These are phyloP conservation scores for Mycena polygramma DNA, from an alignment of 768 basidiomycete species.

Conservation along the genomic window DNA sequence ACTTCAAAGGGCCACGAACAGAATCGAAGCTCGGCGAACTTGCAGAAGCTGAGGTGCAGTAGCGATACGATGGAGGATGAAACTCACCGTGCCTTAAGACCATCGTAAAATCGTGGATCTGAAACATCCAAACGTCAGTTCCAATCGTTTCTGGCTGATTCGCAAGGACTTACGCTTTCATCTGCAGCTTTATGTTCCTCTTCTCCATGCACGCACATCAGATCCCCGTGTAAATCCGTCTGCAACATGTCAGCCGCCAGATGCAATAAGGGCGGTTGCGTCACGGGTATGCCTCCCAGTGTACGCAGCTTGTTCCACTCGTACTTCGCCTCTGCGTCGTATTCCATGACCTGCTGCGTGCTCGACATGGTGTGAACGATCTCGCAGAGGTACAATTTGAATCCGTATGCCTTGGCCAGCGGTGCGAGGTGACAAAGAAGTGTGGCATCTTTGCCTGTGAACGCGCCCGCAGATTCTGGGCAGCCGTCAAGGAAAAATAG, in stretches of 20 bases:
- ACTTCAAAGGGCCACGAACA: too few species aligned
- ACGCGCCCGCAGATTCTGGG: background rate
- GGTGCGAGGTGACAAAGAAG: constrained; percentile 22
- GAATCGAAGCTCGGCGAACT: too few species aligned
- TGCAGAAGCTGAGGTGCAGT: too few species aligned
- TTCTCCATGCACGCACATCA: too few species aligned
- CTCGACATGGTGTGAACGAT: constrained; percentile 9
- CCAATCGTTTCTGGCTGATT: too few species aligned
- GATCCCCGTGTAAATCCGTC: too few species aligned
- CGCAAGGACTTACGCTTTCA: too few species aligned
- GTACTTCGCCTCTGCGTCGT: constrained; percentile 2
- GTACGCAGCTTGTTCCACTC: constrained; percentile 5
- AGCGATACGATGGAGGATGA: too few species aligned
- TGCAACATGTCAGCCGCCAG: background rate
- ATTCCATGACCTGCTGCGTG: background rate
- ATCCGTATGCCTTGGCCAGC: constrained; percentile 24
- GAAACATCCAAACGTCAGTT: too few species aligned
- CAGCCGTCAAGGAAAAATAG: background rate
- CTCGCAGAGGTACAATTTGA: constrained; percentile 11
- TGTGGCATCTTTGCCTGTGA: background rate
- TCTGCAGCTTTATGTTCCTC: too few species aligned
- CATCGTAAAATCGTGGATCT: too few species aligned
- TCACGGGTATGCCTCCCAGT: background rate
- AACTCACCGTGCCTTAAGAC: too few species aligned
- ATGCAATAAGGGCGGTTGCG: background rate